A percentile compares a stretch with the other conserved stretches of the same genome.
Conservation (phyloP, 1,284 basidiomycete genomes). For the Pseudozyma sp. region DNA sequence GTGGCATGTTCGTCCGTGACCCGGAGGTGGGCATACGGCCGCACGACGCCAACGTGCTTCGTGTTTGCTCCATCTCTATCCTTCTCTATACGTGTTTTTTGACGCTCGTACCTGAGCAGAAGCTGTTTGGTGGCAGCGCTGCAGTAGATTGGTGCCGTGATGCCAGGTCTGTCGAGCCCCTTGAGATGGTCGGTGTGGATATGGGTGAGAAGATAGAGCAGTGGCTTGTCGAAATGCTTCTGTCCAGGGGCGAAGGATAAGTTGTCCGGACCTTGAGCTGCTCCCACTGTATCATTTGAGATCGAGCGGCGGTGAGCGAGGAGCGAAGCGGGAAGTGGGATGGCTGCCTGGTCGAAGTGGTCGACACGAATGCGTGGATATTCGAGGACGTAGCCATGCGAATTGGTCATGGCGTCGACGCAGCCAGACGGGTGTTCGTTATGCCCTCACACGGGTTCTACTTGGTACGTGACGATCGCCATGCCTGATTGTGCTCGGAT, state of each 20-base stretch:
- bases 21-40: slow-evolving; percentile 51
- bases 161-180: slow-evolving; percentile 51
- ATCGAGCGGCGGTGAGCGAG: slow-evolving; percentile 30
- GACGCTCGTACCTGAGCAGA: slow-evolving; percentile 55
- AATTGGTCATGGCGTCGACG: slow-evolving; percentile 40
- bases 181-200: slow-evolving; percentile 65
- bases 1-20: slow-evolving; percentile 41
- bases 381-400: slow-evolving; percentile 57
- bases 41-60: slow-evolving; percentile 26
- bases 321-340: slow-evolving; percentile 41
- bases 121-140: slow-evolving; percentile 52
- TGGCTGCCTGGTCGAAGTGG: slow-evolving; percentile 46
- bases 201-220: slow-evolving; percentile 62
- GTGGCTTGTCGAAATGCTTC: slow-evolving; percentile 46
- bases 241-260: slow-evolving; percentile 28
- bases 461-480: no score
- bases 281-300: neutral
- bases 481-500: no score
- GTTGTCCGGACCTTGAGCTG: slow-evolving; percentile 4
- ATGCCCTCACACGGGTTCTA: neutral
- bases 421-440: no score
- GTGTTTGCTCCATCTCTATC: slow-evolving; percentile 22
- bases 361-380: slow-evolving; percentile 63
- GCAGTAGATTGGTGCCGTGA: slow-evolving; percentile 59
- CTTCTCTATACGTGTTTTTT: slow-evolving; percentile 43